A percentile compares a stretch with the other conserved stretches of the same genome.
Conservation (phyloP, 1,284 basidiomycete genomes). For the Cerrena zonata region DNA sequence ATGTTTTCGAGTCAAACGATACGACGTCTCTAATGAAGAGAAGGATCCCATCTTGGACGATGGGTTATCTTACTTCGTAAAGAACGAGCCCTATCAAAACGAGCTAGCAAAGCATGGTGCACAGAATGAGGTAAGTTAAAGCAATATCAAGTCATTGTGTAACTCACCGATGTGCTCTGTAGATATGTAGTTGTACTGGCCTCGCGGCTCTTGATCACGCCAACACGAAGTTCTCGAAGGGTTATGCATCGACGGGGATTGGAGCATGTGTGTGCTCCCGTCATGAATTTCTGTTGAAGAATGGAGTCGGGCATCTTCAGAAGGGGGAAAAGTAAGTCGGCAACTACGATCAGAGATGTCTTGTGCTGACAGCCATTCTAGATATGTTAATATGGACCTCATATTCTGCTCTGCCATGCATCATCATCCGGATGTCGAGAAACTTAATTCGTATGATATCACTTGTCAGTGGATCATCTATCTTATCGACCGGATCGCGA, state of each 20-base stretch:
- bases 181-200: constrained; percentile 18
- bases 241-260: constrained; percentile 19
- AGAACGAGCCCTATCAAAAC: constrained; percentile 16
- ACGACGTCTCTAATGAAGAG: constrained; percentile 13
- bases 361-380: not conserved
- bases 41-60: constrained; percentile 21
- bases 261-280: constrained; percentile 17
- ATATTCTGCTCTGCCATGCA: constrained; percentile 14
- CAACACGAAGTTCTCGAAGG: constrained; percentile 15
- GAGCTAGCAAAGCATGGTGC: constrained; percentile 10
- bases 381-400: constrained; percentile 17
- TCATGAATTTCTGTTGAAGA: constrained; percentile 20
- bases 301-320: constrained; percentile 22
- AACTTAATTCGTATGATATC: constrained; percentile 23
- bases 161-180: not conserved
- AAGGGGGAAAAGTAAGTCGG: constrained; percentile 19
- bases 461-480: too few species aligned
- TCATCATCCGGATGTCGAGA: constrained; percentile 11
- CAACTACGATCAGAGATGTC: not conserved
- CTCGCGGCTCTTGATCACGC: constrained; percentile 15
- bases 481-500: not conserved
- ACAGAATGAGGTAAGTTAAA: constrained; percentile 17
- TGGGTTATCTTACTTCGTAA: constrained; percentile 26
- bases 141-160: not conserved
- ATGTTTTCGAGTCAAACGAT: constrained; percentile 26